Percentiles rank a stretch among this genome's conserved stretches.
Evolutionary conservation across 2,329 filamentous ascomycete genomes (phyloP).

Genomic region (Neopestalotiopsis sp.): DNA sequence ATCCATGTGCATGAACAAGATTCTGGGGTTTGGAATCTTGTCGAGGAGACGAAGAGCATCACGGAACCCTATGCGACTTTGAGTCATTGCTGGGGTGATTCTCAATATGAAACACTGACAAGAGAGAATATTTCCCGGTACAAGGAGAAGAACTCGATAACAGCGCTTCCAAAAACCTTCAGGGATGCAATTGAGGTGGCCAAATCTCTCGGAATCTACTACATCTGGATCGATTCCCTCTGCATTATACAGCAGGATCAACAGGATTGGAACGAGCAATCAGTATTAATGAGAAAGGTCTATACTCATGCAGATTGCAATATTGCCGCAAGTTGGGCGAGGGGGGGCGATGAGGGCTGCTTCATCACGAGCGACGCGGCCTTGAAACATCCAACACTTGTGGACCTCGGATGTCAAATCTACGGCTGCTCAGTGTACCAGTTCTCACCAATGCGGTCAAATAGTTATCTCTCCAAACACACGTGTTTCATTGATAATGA

Average conservation of each 20-base stretch:
- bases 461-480: accelerated
- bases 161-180: not conserved
- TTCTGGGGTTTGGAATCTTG: not conserved
- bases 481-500: not conserved
- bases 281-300: slow-evolving; percentile 11
- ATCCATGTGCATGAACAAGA: not conserved
- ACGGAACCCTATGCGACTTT: not conserved
- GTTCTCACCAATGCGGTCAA: not conserved
- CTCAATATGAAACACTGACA: not conserved
- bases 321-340: not conserved
- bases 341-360: not conserved
- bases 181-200: slow-evolving; percentile 10
- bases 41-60: not conserved
- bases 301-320: slow-evolving; percentile 15
- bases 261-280: slow-evolving; percentile 15
- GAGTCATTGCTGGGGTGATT: slow-evolving; percentile 3
- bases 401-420: not conserved
- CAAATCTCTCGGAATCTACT: slow-evolving; percentile 8
- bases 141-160: not conserved
- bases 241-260: slow-evolving; percentile 19
- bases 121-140: not conserved
- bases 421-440: not conserved
- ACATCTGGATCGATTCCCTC: slow-evolving; percentile 22
- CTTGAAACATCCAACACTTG: not conserved
- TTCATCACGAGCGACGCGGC: not conserved